Base-by-base conservation (phyloP, 164 flowering plant species). In the Protea cynaroides region DNA sequence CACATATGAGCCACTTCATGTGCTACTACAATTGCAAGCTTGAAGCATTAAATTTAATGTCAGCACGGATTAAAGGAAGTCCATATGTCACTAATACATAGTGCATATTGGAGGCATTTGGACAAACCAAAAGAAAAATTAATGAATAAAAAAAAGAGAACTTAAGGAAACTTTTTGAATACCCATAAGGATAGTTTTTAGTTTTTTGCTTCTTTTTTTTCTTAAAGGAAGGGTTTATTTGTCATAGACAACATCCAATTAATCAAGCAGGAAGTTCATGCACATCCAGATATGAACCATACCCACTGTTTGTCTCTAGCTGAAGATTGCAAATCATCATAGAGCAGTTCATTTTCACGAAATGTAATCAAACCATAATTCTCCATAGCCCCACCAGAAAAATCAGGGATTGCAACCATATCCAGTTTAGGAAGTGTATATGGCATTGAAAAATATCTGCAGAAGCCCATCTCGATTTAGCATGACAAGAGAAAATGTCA, bases 381-480 rank as follows among this genome's bases (percentile, higher is more conserved):
- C 74, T 95, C 99, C 99, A 90, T 92, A 18, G 99, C 99, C 49
- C 99, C 99, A 80, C 89, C 91, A 80, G 97, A 84, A 84, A 95
- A 95, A 76, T 95, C 99, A 70, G 99, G 97, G 56, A 95, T 90
- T 19, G 99, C 97, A 78, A 89, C 62, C 99, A 90, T 90, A 76
- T 95, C 99, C 78, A 95, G 70, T 71, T 95, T 95, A 47, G 99
- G 97, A 17, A 95, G 86, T 61, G 96, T 40, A 74, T 92, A 95
- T 24, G 97, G 97, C 68, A 74, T 82, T 9, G 74, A 86, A 77
- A 95, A 95, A 78, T 89, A 95, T 62, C 99, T 95, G 79, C 17
- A 64, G 1, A 22, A 67, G 8, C 14, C 46, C 46, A 40, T 40
- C 4, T 8, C 14, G 9, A 12, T 6, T 40, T 40, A 40, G 46